phyloP scores from a whole-genome alignment of 2,329 filamentous ascomycete genomes.

The Penicillium sp. region DNA sequence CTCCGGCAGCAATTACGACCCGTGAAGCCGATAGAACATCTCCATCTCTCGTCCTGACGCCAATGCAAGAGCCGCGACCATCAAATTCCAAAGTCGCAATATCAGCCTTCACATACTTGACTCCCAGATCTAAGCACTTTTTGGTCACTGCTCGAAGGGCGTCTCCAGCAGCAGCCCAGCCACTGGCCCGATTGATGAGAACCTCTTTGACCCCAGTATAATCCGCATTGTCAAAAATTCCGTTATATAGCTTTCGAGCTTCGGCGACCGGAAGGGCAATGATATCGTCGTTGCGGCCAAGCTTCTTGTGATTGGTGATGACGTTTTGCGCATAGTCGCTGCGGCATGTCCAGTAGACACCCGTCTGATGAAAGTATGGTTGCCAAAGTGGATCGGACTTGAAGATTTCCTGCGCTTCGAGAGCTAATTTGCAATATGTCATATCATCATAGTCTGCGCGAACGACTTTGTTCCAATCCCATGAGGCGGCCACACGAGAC shows the following conservation, averaged over 20 bases:
- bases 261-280: slow-evolving; percentile 44
- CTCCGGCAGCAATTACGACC: slow-evolving; percentile 26
- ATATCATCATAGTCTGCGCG: slow-evolving; percentile 26
- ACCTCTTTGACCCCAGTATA: slow-evolving; percentile 51
- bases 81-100: slow-evolving; percentile 40
- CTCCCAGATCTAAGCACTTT: slow-evolving; percentile 47
- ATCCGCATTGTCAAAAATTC: slow-evolving; percentile 53
- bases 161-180: slow-evolving; percentile 56
- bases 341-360: slow-evolving; percentile 43
- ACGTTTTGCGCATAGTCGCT: slow-evolving; percentile 43
- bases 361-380: slow-evolving; percentile 44
- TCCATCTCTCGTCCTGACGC: slow-evolving; percentile 22
- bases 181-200: slow-evolving; percentile 52
- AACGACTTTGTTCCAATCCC: slow-evolving; percentile 27
- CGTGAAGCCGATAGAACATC: slow-evolving; percentile 22
- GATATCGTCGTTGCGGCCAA: slow-evolving; percentile 42
- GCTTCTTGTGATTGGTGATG: slow-evolving; percentile 44
- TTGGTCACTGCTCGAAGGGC: slow-evolving; percentile 49
- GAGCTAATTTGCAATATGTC: slow-evolving; percentile 22
- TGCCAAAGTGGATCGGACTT: slow-evolving; percentile 30
- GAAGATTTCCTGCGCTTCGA: slow-evolving; percentile 27
- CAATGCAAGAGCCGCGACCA: slow-evolving; percentile 34
- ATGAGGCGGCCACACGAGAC: slow-evolving; percentile 27
- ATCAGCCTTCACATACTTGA: slow-evolving; percentile 48
- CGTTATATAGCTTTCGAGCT: slow-evolving; percentile 48